These are phyloP conservation scores for Eucalyptus erythrocorys DNA, from an alignment of 345 rosid species.

Conservation along the genomic window DNA sequence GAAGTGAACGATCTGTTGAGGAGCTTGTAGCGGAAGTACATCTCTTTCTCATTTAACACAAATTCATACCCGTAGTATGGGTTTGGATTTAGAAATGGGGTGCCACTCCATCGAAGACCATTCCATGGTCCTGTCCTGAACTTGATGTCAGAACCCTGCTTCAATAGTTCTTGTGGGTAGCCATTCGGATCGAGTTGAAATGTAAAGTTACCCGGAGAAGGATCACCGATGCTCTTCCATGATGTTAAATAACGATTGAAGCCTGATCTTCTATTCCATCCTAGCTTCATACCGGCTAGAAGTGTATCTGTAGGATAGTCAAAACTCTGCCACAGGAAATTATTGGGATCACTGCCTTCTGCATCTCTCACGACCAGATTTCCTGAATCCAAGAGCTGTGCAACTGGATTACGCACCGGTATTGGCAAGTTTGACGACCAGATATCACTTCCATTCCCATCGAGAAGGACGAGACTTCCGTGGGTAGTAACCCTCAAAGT, in stretches of 20 bases:
- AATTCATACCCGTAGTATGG: background rate
- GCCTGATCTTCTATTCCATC: slow-evolving; percentile 20
- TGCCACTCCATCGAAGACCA: slow-evolving; percentile 26
- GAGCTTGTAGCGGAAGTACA: slow-evolving; percentile 11
- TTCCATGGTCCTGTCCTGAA: slow-evolving; percentile 39
- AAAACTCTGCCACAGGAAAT: slow-evolving; percentile 44
- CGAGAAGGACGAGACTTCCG: background rate
- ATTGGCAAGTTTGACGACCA: background rate
- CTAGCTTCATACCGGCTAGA: slow-evolving; percentile 37
- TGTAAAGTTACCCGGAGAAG: slow-evolving; percentile 12
- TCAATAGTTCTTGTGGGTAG: slow-evolving; percentile 17
- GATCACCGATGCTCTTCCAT: slow-evolving; percentile 35
- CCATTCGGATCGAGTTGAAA: slow-evolving; percentile 9
- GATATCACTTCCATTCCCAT: background rate
- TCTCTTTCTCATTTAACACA: slow-evolving; percentile 9
- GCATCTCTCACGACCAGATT: slow-evolving; percentile 23
- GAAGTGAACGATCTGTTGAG: background rate
- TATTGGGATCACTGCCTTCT: background rate
- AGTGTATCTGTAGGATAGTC: slow-evolving; percentile 31
- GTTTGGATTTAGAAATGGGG: slow-evolving; percentile 3
- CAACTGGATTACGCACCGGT: background rate
- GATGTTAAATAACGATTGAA: slow-evolving; percentile 14
- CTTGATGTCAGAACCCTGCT: background rate
- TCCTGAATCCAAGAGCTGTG: slow-evolving; percentile 32
- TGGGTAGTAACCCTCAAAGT: background rate